Evolutionary conservation across 2,329 filamentous ascomycete species (phyloP).

Genomic region (Sporothrix luriei): DNA sequence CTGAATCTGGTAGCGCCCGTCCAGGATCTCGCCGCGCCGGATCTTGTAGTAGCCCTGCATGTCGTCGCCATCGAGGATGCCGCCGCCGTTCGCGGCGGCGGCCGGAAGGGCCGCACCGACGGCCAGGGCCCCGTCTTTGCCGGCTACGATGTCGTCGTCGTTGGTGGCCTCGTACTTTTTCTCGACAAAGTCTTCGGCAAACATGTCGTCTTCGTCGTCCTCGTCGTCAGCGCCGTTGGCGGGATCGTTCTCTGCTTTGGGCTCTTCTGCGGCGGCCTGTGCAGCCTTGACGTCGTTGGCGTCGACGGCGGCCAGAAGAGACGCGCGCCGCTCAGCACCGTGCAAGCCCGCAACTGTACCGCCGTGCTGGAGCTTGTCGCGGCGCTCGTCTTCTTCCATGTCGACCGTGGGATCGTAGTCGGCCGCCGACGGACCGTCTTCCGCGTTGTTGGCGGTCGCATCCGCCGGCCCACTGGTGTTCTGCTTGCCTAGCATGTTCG

Average conservation of each 20-base stretch:
- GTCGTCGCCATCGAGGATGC: conserved; percentile 89
- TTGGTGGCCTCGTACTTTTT: conserved; percentile 60
- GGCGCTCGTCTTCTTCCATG: conserved; percentile 79
- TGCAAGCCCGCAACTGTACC: conserved; percentile 52
- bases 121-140: conserved; percentile 38
- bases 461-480: conserved; percentile 35
- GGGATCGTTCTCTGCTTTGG: not conserved
- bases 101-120: conserved; percentile 48
- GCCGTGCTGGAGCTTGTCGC: conserved; percentile 66
- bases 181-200: conserved; percentile 76
- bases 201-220: conserved; percentile 69
- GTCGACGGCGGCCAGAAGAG: conserved; percentile 37
- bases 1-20: conserved; percentile 86
- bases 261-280: conserved; percentile 36
- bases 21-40: conserved; percentile 85
- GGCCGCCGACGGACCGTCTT: conserved; percentile 83
- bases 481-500: conserved; percentile 58
- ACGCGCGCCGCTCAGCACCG: conserved; percentile 45
- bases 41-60: conserved; percentile 96
- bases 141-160: conserved; percentile 43
- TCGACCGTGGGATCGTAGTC: conserved; percentile 90
- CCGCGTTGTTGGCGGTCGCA: conserved; percentile 42
- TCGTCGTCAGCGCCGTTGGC: conserved; percentile 19
- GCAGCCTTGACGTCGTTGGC: conserved; percentile 36
- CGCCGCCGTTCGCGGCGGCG: conserved; percentile 61